Evolutionary conservation across 495 filamentous ascomycete genomes (phyloP).

Genomic region (Penicillium coprophilum): DNA sequence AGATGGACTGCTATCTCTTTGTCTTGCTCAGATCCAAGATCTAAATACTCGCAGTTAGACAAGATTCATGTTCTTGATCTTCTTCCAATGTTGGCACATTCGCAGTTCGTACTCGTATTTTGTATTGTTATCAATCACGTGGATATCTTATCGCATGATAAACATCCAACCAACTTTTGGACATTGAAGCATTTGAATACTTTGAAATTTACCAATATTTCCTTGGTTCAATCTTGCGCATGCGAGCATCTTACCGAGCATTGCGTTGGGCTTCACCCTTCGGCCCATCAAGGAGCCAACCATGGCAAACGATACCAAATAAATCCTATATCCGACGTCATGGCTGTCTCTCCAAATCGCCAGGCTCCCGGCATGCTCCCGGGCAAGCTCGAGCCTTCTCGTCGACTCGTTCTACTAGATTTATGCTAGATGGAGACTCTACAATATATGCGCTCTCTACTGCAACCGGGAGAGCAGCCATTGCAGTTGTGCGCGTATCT

Average conservation of each 20-base stretch:
- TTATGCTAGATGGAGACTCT: conserved; percentile 37
- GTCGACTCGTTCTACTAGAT: conserved; percentile 11
- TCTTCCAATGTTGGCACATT: not conserved
- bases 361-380: conserved; percentile 1
- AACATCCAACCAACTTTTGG: not conserved
- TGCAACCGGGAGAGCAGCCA: conserved; percentile 79
- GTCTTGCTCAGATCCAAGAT: not conserved
- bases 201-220: not conserved
- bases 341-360: conserved; percentile 11
- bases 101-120: not conserved
- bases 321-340: conserved; percentile 14
- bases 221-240: conserved; percentile 26
- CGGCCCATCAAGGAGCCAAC: conserved; percentile 26
- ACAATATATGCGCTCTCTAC: conserved; percentile 96
- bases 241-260: conserved; percentile 31
- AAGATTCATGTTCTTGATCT: not conserved
- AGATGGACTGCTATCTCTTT: not conserved
- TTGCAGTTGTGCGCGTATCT: conserved; percentile 87
- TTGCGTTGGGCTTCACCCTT: conserved; percentile 31
- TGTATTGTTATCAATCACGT: conserved; percentile 1
- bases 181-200: no score
- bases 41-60: not conserved
- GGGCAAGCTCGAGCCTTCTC: conserved; percentile 28
- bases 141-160: not conserved
- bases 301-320: conserved; percentile 8